Evolutionary conservation across 2,329 filamentous ascomycete genomes (phyloP).

Genomic region (Neopestalotiopsis sp.): DNA sequence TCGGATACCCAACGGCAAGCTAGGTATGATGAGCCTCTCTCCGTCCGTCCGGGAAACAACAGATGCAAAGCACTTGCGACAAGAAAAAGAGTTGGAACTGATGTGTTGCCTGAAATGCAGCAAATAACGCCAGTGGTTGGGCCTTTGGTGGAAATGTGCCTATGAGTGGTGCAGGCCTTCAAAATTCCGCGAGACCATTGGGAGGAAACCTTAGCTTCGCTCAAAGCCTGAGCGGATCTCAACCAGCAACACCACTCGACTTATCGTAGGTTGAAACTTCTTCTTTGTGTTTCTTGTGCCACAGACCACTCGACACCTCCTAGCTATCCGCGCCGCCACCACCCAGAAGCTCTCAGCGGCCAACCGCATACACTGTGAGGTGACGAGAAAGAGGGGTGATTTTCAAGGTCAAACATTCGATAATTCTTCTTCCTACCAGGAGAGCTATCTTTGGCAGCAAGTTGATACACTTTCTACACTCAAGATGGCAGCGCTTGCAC

Average conservation of each 20-base stretch:
- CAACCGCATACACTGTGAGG: conserved; percentile 1
- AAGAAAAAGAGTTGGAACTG: conserved; percentile 26
- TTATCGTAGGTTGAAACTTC: conserved; percentile 61
- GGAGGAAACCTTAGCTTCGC: conserved; percentile 68
- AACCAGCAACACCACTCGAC: conserved; percentile 66
- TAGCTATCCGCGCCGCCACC: background rate
- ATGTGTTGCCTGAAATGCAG: conserved; percentile 34
- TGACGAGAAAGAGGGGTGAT: background rate
- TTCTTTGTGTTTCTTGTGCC: conserved; percentile 1
- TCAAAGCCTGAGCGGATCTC: conserved; percentile 67
- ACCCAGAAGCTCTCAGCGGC: conserved; percentile 4
- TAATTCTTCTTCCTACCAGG: background rate
- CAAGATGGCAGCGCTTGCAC: background rate
- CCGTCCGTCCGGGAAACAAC: background rate
- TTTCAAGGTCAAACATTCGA: background rate
- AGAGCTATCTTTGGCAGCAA: background rate
- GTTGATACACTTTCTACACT: background rate
- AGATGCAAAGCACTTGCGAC: conserved; percentile 12
- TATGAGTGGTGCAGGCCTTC: conserved; percentile 61
- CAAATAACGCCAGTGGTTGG: conserved; percentile 62
- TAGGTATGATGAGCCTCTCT: conserved; percentile 55
- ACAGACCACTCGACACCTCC: background rate
- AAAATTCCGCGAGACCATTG: conserved; percentile 58
- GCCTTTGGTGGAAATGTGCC: conserved; percentile 66
- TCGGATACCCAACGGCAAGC: conserved; percentile 69